Base-by-base conservation (phyloP, 305 asterid species). In the Fraxinus velutina region DNA sequence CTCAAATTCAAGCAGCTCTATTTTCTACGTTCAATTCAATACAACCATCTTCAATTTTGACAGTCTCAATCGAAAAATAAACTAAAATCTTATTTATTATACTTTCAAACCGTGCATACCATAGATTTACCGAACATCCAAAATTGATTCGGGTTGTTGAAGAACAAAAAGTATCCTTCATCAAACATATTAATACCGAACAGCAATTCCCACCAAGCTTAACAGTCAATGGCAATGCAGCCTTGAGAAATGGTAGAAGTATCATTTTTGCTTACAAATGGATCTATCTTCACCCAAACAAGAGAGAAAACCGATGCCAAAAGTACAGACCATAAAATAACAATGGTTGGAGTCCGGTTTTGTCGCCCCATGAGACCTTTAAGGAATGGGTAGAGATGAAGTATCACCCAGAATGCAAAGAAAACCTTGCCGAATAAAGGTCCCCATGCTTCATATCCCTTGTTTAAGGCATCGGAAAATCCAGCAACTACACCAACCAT, bases 351-450 rank as follows among this genome's bases (percentile, higher is more conserved):
- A 21, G 99, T 96, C 36, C 98, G 85, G 52, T 96, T 96, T 73
- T 96, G 99, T 36, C 96, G 85, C 2, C 99, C 99, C 99, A 96
- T 93, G 0, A 96, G 86, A 50, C 99, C 99, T 83, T 96, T 96
- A 52, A 96, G 92, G 93, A 96, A 96, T 2, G 97, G 99, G 78
- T 94, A 95, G 9, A 95, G 90, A 84, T 93, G 98, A 36, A 92
- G 78, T 12, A 96, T 93, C 87, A 94, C 99, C 99, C 99, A 96
- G 82, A 93, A 93, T 0, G 98, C 87, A 80, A 96, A 96, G 90
- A 93, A 94, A 0, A 94, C 95, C 79, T 96, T 96, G 1, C 99
- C 99, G 75, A 96, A 96, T 30, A 96, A 55, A 17, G 98, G 98
- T 0, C 99, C 99, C 99, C 99, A 96, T 0, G 98, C 78, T 21